phyloP scores from a whole-genome alignment of 371 early-diverging fungal species.

The Apophysomyces variabilis region DNA sequence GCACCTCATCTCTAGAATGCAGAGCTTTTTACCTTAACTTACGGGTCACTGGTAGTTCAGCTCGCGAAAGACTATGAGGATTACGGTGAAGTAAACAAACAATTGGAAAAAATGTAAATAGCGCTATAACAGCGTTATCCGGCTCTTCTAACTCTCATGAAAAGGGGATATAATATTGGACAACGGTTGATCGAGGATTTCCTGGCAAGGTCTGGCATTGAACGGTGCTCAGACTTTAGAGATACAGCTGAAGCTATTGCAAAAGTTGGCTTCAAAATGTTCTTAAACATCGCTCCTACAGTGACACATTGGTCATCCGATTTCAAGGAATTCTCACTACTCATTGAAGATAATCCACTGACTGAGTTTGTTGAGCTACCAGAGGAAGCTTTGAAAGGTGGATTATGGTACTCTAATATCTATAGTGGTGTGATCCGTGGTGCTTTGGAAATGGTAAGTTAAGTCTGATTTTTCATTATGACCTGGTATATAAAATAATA shows the following conservation, averaged over 20 bases:
- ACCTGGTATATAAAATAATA: not conserved
- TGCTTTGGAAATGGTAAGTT: conserved; percentile 90
- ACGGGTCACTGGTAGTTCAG: conserved; percentile 96
- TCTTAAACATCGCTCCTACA: conserved; percentile 87
- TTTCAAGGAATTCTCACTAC: conserved; percentile 84
- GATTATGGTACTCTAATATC: conserved; percentile 95
- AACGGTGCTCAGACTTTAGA: conserved; percentile 86
- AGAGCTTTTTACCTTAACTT: conserved; percentile 97
- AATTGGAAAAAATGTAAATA: conserved; percentile 93
- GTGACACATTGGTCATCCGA: conserved; percentile 84
- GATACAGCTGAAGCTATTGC: conserved; percentile 93
- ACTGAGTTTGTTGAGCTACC: conserved; percentile 90
- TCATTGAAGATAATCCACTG: conserved; percentile 94
- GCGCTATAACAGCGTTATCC: not conserved
- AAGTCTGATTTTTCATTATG: not conserved
- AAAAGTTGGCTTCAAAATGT: conserved; percentile 97
- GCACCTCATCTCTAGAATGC: conserved; percentile 63
- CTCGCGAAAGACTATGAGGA: conserved; percentile 95
- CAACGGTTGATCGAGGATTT: conserved; percentile 95
- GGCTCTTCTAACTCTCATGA: not conserved
- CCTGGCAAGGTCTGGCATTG: conserved; percentile 81
- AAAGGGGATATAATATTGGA: conserved; percentile 97
- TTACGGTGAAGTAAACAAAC: conserved; percentile 90
- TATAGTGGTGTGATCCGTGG: conserved; percentile 94
- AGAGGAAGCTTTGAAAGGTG: conserved; percentile 77